Percentiles rank a stretch among this genome's conserved stretches.
Conservation (phyloP, 805 yeast genomes). For the Zygotorulaspora sp. region DNA sequence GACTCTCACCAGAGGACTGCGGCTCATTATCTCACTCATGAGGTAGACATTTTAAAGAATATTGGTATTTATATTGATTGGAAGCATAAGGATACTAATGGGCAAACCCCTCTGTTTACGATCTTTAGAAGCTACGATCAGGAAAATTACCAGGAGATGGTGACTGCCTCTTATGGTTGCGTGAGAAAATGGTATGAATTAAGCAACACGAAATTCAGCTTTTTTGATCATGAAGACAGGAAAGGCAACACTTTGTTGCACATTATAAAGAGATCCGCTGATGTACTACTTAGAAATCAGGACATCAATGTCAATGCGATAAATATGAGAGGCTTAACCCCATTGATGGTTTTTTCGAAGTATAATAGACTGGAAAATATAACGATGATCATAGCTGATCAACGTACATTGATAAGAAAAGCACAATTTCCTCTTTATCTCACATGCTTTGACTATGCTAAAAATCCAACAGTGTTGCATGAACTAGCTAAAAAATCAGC, state of each 20-base stretch:
- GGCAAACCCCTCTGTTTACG: conserved; percentile 75
- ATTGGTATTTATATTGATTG: conserved; percentile 66
- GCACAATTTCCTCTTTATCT: conserved; percentile 32
- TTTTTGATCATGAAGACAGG: conserved; percentile 62
- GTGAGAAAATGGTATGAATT: conserved; percentile 42
- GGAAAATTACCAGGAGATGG: conserved; percentile 48
- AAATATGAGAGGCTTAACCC: conserved; percentile 58
- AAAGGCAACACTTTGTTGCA: conserved; percentile 78
- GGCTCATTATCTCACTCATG: conserved; percentile 71
- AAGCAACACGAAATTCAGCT: conserved; percentile 37
- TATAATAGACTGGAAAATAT: conserved; percentile 64
- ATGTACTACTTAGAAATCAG: conserved; percentile 37
- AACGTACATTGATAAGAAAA: conserved; percentile 44
- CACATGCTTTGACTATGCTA: conserved; percentile 46
- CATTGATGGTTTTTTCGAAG: conserved; percentile 66
- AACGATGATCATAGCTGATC: conserved; percentile 44
- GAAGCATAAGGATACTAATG: conserved; percentile 57
- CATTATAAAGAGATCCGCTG: conserved; percentile 51
- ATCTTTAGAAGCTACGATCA: conserved; percentile 80
- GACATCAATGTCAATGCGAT: conserved; percentile 52
- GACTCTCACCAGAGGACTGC: conserved; percentile 56
- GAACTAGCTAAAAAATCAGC: conserved; percentile 17
- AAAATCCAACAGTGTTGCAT: conserved; percentile 27
- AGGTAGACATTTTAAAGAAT: conserved; percentile 44
- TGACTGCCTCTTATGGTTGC: conserved; percentile 43